These are phyloP conservation scores for Vanilla planifolia DNA, from an alignment of 106 monocot species.

Conservation along the genomic window DNA sequence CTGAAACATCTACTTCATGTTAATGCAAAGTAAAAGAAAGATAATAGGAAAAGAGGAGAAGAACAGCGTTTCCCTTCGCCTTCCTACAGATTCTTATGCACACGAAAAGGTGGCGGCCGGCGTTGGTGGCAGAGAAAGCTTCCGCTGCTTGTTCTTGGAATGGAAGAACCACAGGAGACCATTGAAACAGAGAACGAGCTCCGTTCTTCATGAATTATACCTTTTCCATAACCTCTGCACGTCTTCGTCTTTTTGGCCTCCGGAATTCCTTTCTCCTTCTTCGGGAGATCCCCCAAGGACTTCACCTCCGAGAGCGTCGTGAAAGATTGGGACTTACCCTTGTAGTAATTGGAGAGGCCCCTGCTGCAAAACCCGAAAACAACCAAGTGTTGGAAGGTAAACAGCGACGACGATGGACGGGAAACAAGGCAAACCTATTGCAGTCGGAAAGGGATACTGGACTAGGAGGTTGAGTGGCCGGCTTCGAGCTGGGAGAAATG, in stretches of 20 bases:
- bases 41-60: too few relatives aligned
- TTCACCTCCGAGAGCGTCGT: constrained; percentile 23
- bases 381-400: too few relatives aligned
- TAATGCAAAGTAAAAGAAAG: too few relatives aligned
- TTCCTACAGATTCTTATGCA: constrained; percentile 6
- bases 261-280: constrained; percentile 24
- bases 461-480: too few relatives aligned
- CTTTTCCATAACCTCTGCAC: constrained; percentile 19
- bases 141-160: constrained; percentile 16
- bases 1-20: too few relatives aligned
- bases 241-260: constrained; percentile 16
- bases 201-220: neutral
- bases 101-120: constrained; percentile 9
- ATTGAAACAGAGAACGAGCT: neutral
- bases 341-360: constrained; percentile 35
- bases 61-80: too few relatives aligned
- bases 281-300: constrained; percentile 27
- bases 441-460: too few relatives aligned
- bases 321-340: constrained; percentile 42
- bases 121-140: neutral
- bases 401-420: too few relatives aligned
- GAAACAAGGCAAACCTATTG: too few relatives aligned
- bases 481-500: too few relatives aligned
- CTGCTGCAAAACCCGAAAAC: constrained; percentile 24
- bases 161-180: constrained; percentile 7